Base-by-base conservation (phyloP, 2,329 filamentous ascomycete genomes). In the Alternaria solani region DNA sequence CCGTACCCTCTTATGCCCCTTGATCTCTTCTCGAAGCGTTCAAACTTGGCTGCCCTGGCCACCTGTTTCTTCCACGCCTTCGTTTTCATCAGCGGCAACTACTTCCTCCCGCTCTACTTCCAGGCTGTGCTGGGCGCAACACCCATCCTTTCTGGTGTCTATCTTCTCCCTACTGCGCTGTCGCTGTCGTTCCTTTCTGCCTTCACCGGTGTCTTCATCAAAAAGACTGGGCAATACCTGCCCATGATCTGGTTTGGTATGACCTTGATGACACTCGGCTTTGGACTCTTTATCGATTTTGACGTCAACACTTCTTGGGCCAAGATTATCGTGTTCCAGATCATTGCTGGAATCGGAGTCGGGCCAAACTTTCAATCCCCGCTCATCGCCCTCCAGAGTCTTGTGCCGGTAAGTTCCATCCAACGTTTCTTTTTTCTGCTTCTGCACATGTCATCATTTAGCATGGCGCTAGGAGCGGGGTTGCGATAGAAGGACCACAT, bases 81-180 rank as follows among this genome's bases (percentile, higher is more conserved):
- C 67, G 88, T 91, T 65, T 94, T 94, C 81, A 93, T 94, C 71
- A 87, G 89, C 0, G 88, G 87, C 30, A 88, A 86, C 63, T 96
- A 94, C 82, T 96, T 91, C 80, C 83, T 96, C 5, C 92, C 92
- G 0, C 84, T 96, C 2, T 97, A 96, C 81, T 94, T 93, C 79
- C 92, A 96, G 79, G 86, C 89, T 52, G 88, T 91, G 52, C 83
- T 92, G 43, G 85, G 90, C 51, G 87, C 87, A 2, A 84, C 85
- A 0, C 89, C 92, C 0, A 85, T 94, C 36, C 80, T 90, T 30
- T 91, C 88, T 1, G 92, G 92, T 51, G 87, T 94, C 49, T 92
- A 92, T 71, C 77, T 93, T 16, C 83, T 95, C 14, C 89, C 92
- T 0, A 87, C 87, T 63, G 90, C 90, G 8, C 73, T 94, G 34